These are phyloP conservation scores for Leccinum insolens DNA, from an alignment of 1,284 basidiomycete genomes.

Conservation along the genomic window DNA sequence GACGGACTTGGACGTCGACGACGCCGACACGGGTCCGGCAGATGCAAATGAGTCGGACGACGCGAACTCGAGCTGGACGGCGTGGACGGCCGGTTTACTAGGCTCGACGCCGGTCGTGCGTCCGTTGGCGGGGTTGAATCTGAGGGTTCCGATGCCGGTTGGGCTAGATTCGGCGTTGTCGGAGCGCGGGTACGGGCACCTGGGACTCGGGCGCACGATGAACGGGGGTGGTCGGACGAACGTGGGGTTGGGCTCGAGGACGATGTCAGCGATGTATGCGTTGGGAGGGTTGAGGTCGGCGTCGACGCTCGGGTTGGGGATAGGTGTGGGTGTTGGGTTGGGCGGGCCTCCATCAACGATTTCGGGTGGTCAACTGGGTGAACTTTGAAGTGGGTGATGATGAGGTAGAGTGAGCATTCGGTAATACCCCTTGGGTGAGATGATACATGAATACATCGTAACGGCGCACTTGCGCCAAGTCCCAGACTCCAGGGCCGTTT, in stretches of 20 bases:
- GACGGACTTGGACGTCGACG: constrained; percentile 22
- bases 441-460: too few species aligned
- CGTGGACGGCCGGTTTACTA: constrained; percentile 55
- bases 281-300: constrained; percentile 49
- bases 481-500: too few species aligned
- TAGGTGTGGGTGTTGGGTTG: constrained; percentile 22
- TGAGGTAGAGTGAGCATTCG: background rate
- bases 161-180: background rate
- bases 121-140: constrained; percentile 46
- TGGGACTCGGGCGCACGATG: constrained; percentile 23
- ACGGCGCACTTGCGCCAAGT: too few species aligned
- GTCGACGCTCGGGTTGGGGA: constrained; percentile 24
- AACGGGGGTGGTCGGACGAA: constrained; percentile 25
- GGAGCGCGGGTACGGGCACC: constrained; percentile 1
- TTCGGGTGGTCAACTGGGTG: too few species aligned
- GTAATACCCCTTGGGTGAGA: too few species aligned
- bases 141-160: constrained; percentile 62
- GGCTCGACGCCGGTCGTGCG: constrained; percentile 30
- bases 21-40: background rate
- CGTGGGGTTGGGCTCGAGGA: constrained; percentile 34
- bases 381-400: constrained; percentile 24
- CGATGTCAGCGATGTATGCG: constrained; percentile 63
- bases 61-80: constrained; percentile 46
- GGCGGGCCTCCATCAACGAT: constrained; percentile 13
- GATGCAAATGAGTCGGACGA: constrained; percentile 11